phyloP scores from a whole-genome alignment of 2,329 filamentous ascomycete species.

The Nannizziopsis arthrosporioides region DNA sequence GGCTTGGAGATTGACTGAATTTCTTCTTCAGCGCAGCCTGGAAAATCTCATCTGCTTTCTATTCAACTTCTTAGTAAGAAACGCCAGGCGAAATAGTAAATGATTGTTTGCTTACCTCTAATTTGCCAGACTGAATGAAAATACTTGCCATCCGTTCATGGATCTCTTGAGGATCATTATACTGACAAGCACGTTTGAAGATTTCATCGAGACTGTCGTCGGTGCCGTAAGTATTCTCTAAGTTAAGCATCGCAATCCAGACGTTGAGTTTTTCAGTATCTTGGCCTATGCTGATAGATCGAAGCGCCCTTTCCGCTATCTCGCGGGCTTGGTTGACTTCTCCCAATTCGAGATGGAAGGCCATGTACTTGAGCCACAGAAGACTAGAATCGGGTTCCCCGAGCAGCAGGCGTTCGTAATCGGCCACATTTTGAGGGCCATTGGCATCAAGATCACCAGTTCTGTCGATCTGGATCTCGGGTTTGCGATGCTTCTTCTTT shows the following conservation, averaged over 20 bases:
- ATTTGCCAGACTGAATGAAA: slow-evolving; percentile 83
- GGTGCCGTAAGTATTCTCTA: slow-evolving; percentile 81
- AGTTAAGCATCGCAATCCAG: slow-evolving; percentile 87
- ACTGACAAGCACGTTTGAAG: slow-evolving; percentile 85
- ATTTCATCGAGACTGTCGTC: slow-evolving; percentile 71
- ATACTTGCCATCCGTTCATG: slow-evolving; percentile 84
- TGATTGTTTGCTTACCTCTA: slow-evolving; percentile 49
- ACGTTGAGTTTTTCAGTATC: slow-evolving; percentile 88
- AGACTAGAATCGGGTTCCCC: slow-evolving; percentile 86
- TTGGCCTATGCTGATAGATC: slow-evolving; percentile 81
- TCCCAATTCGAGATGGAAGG: slow-evolving; percentile 88
- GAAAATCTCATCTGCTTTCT: slow-evolving; percentile 85
- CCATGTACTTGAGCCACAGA: slow-evolving; percentile 96
- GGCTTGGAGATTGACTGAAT: slow-evolving; percentile 62
- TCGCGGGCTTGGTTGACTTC: slow-evolving; percentile 80
- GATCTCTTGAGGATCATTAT: slow-evolving; percentile 83
- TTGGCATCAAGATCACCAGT: slow-evolving; percentile 85
- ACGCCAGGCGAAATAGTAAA: too few relatives aligned
- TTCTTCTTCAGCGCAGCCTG: slow-evolving; percentile 83
- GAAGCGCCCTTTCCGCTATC: slow-evolving; percentile 78
- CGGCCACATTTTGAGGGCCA: slow-evolving; percentile 77
- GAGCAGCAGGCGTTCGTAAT: slow-evolving; percentile 86
- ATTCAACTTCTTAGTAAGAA: slow-evolving; percentile 20
- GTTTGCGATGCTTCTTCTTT: slow-evolving; percentile 63
- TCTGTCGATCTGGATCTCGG: slow-evolving; percentile 70